These are phyloP conservation scores for Colletotrichum brevisporum DNA, from an alignment of 2,329 filamentous ascomycete genomes.

Conservation along the genomic window DNA sequence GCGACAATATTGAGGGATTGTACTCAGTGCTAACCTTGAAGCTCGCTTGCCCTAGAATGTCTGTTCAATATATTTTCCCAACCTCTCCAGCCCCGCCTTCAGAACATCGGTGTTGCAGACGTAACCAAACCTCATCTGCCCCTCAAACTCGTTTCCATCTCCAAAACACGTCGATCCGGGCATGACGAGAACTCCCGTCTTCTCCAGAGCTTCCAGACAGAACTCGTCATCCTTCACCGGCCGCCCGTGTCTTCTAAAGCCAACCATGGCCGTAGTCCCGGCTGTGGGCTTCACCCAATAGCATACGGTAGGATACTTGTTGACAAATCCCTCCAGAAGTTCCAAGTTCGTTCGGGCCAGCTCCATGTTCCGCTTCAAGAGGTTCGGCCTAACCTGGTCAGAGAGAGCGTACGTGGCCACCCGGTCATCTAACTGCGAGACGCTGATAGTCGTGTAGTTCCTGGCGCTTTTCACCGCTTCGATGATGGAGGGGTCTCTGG, in stretches of 20 bases:
- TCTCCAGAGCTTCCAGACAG: conserved; percentile 75
- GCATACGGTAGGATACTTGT: conserved; percentile 73
- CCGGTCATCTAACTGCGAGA: conserved; percentile 84
- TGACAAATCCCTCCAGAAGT: conserved; percentile 76
- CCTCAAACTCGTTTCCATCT: conserved; percentile 73
- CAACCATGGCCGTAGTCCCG: conserved; percentile 84
- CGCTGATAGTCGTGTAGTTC: conserved; percentile 89
- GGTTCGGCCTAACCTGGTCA: conserved; percentile 53
- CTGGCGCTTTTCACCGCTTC: conserved; percentile 74
- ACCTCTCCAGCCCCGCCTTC: conserved; percentile 71
- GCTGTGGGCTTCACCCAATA: conserved; percentile 82
- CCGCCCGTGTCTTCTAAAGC: conserved; percentile 72
- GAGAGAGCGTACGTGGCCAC: conserved; percentile 82
- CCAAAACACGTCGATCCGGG: conserved; percentile 84
- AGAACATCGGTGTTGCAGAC: conserved; percentile 79
- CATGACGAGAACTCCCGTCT: conserved; percentile 80
- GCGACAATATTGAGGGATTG: no score
- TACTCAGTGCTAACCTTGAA: no score
- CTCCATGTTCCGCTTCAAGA: conserved; percentile 72
- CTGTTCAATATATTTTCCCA: conserved; percentile 56
- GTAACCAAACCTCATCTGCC: conserved; percentile 84
- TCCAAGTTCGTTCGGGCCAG: conserved; percentile 78
- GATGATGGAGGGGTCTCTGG: conserved; percentile 72
- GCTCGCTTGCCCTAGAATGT: not conserved
- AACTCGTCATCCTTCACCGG: conserved; percentile 80